Percentiles rank a stretch among this genome's conserved stretches.
These are phyloP conservation scores for Hypholoma sublateritium DNA, from an alignment of 768 basidiomycete genomes.

Conservation along the genomic window DNA sequence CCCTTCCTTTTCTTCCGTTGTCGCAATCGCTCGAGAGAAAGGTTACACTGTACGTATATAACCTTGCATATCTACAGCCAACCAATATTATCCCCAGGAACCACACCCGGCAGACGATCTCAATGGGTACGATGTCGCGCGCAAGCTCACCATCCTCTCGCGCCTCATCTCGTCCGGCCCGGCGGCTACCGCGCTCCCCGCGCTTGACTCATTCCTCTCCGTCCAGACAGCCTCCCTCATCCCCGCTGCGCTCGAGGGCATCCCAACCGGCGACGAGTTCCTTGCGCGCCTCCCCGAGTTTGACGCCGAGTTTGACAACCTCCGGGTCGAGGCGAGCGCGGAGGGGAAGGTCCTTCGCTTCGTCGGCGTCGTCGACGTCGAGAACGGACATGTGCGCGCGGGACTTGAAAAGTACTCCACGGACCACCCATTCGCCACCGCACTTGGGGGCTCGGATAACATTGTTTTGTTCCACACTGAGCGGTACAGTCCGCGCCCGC, in stretches of 20 bases:
- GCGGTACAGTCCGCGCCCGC: slow-evolving; percentile 82
- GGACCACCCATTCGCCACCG: slow-evolving; percentile 93
- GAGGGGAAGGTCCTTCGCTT: slow-evolving; percentile 89
- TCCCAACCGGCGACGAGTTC: slow-evolving; percentile 80
- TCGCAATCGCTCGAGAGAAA: slow-evolving; percentile 83
- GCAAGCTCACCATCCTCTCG: slow-evolving; percentile 94
- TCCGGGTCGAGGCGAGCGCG: slow-evolving; percentile 74
- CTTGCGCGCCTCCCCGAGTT: slow-evolving; percentile 76
- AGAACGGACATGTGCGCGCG: slow-evolving; percentile 71
- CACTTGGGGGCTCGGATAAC: slow-evolving; percentile 95
- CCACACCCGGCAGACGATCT: slow-evolving; percentile 97
- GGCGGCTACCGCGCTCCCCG: slow-evolving; percentile 36
- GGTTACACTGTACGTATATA: slow-evolving; percentile 80
- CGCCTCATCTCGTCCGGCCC: slow-evolving; percentile 60
- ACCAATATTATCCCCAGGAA: slow-evolving; percentile 55
- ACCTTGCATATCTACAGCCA: background rate
- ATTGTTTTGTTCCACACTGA: slow-evolving; percentile 97
- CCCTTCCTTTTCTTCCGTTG: slow-evolving; percentile 85
- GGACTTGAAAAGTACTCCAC: slow-evolving; percentile 89
- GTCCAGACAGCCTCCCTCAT: slow-evolving; percentile 87
- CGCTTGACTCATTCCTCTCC: slow-evolving; percentile 78
- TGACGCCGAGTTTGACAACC: slow-evolving; percentile 73
- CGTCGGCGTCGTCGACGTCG: slow-evolving; percentile 91
- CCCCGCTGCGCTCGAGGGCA: slow-evolving; percentile 67
- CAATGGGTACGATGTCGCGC: slow-evolving; percentile 94